Percentiles rank a stretch among this genome's conserved stretches.
phyloP scores from a whole-genome alignment of 139 green algal genomes.

The Chlamydomonas sp. region DNA sequence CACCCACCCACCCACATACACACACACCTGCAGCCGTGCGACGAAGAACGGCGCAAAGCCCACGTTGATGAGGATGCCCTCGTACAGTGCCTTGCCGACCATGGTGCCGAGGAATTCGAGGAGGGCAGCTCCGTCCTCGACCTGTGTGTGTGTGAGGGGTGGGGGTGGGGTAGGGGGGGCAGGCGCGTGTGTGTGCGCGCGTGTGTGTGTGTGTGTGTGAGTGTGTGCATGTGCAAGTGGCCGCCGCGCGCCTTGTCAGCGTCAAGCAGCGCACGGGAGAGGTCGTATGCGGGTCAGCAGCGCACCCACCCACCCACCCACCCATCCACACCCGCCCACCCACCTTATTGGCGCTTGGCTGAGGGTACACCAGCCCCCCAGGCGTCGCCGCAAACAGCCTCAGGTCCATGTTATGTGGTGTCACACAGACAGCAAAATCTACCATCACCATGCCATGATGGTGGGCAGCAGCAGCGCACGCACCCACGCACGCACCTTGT shows the following conservation, averaged over 20 bases:
- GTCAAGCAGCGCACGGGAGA: slow-evolving; percentile 42
- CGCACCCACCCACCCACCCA: too few relatives aligned
- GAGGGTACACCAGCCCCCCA: background rate
- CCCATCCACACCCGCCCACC: slow-evolving; percentile 24
- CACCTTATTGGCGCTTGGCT: background rate
- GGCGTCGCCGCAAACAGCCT: background rate
- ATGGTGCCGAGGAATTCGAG: slow-evolving; percentile 67
- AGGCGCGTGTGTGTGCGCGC: background rate
- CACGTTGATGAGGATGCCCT: slow-evolving; percentile 71
- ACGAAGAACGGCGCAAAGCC: slow-evolving; percentile 73
- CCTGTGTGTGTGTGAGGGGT: too few relatives aligned
- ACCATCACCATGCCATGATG: background rate
- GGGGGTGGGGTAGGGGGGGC: slow-evolving; percentile 7
- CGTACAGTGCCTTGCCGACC: slow-evolving; percentile 68
- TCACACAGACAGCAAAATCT: background rate
- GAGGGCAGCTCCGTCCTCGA: slow-evolving; percentile 22
- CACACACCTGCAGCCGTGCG: slow-evolving; percentile 42
- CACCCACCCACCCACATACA: background rate
- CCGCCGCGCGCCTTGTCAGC: slow-evolving; percentile 42
- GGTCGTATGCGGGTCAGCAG: background rate
- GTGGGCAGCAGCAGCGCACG: background rate
- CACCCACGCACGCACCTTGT: background rate
- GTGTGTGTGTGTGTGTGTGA: background rate
- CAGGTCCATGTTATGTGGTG: background rate
- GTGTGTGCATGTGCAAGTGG: slow-evolving; percentile 20